phyloP scores from a whole-genome alignment of 192 early-diverging fungal genomes.

The Pilobolus umbonatus region DNA sequence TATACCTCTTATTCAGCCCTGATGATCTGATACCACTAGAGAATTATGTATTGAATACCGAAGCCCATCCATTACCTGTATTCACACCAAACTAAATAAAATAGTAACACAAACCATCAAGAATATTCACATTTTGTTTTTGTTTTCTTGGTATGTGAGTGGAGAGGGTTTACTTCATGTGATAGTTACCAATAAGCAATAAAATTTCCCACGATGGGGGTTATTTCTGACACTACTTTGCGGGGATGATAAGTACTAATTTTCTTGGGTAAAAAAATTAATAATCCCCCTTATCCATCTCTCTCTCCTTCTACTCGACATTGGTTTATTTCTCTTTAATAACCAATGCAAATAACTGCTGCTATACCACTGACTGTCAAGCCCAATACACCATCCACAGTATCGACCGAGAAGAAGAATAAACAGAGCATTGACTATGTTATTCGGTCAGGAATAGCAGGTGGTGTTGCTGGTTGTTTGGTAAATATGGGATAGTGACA shows the following conservation, averaged over 20 bases:
- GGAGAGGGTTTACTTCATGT: no score
- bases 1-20: conserved; percentile 82
- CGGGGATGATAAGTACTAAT: neutral
- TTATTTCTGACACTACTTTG: neutral
- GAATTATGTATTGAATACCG: conserved; percentile 91
- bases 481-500: conserved; percentile 22
- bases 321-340: neutral
- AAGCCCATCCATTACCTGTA: conserved; percentile 89
- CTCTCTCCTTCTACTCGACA: neutral
- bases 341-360: neutral
- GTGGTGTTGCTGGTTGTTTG: conserved; percentile 47
- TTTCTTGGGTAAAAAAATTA: no score
- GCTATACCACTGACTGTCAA: no score
- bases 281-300: neutral
- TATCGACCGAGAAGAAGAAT: conserved; percentile 14
- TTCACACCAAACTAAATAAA: neutral
- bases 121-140: no score
- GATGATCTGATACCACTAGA: conserved; percentile 66
- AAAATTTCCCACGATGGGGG: conserved; percentile 1
- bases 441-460: conserved; percentile 42
- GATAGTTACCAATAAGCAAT: neutral
- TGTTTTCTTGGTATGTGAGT: no score
- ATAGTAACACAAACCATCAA: no score
- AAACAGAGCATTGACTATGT: conserved; percentile 44
- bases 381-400: no score